Evolutionary conservation across 768 basidiomycete species (phyloP).

Genomic region (Boletus vermiculosoides): DNA sequence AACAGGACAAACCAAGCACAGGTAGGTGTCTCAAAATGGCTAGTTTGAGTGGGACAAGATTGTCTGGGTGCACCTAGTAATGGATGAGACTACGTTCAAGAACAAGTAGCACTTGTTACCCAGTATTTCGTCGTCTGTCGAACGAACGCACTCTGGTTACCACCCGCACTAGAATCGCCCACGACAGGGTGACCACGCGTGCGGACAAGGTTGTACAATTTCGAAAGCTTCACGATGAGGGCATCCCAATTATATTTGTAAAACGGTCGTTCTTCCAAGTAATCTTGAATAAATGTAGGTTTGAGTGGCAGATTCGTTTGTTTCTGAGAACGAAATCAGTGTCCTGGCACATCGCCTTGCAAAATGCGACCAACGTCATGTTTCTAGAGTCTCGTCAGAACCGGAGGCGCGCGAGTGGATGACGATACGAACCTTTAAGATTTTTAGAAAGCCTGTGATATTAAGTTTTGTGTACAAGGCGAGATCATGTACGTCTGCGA

Average conservation of each 20-base stretch:
- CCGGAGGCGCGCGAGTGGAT: neutral
- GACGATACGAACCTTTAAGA: conserved; percentile 67
- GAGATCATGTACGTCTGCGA: conserved; percentile 89
- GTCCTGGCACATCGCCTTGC: neutral
- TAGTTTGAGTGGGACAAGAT: conserved; percentile 89
- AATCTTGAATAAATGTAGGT: conserved; percentile 84
- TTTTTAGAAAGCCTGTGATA: conserved; percentile 99
- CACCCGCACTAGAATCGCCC: conserved; percentile 93
- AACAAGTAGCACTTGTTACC: conserved; percentile 47
- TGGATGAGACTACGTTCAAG: conserved; percentile 2
- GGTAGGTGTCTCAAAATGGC: conserved; percentile 91
- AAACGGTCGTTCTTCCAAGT: conserved; percentile 92
- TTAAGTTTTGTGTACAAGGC: conserved; percentile 96
- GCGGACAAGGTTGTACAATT: conserved; percentile 91
- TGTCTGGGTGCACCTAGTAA: conserved; percentile 80
- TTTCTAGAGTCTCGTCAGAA: conserved; percentile 54
- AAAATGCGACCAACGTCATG: conserved; percentile 65
- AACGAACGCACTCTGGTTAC: conserved; percentile 96
- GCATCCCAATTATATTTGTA: conserved; percentile 97
- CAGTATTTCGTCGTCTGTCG: conserved; percentile 99
- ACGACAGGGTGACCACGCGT: conserved; percentile 93
- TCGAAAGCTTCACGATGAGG: conserved; percentile 93
- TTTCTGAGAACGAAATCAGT: conserved; percentile 59
- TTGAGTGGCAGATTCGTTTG: conserved; percentile 83
- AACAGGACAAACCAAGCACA: conserved; percentile 69